Evolutionary conservation across 768 basidiomycete species (phyloP).

Genomic region (Crassisporium funariophilum): DNA sequence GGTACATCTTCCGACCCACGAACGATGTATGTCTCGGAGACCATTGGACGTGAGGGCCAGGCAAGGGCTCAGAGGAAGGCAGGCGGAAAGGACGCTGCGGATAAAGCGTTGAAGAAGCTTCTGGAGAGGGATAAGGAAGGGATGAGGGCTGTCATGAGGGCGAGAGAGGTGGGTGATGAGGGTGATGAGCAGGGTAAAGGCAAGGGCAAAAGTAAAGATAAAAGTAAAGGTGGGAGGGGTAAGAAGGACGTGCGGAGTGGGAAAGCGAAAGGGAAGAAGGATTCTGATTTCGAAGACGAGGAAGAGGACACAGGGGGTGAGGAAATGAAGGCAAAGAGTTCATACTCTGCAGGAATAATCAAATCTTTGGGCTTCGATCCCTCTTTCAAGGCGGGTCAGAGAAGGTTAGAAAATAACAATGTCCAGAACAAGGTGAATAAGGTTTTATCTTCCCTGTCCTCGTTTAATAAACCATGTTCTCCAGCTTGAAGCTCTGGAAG

Average conservation of each 20-base stretch:
- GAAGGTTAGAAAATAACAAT: slow-evolving; percentile 38
- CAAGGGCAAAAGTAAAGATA: slow-evolving; percentile 16
- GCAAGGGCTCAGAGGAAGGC: slow-evolving; percentile 69
- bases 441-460: slow-evolving; percentile 10
- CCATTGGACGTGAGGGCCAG: slow-evolving; percentile 78
- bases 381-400: slow-evolving; percentile 53
- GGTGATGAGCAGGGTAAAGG: slow-evolving; percentile 17
- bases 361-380: slow-evolving; percentile 83
- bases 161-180: slow-evolving; percentile 45
- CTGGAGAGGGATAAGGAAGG: slow-evolving; percentile 69
- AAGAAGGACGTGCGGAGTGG: slow-evolving; percentile 13
- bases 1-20: slow-evolving; percentile 40
- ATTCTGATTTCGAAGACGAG: slow-evolving; percentile 10
- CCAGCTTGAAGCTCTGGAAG: slow-evolving; percentile 60
- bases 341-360: slow-evolving; percentile 68
- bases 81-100: slow-evolving; percentile 58
- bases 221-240: slow-evolving; percentile 14
- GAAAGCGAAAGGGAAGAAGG: slow-evolving; percentile 16
- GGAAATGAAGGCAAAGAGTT: slow-evolving; percentile 13
- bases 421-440: slow-evolving; percentile 69
- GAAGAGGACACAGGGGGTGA: slow-evolving; percentile 21
- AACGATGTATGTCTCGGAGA: slow-evolving; percentile 63
- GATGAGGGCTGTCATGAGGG: slow-evolving; percentile 62
- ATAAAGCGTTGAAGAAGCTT: slow-evolving; percentile 59
- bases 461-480: slow-evolving; percentile 3